Evolutionary conservation across 352 stramenopile species (phyloP).

Genomic region (Phytophthora pinifolia): DNA sequence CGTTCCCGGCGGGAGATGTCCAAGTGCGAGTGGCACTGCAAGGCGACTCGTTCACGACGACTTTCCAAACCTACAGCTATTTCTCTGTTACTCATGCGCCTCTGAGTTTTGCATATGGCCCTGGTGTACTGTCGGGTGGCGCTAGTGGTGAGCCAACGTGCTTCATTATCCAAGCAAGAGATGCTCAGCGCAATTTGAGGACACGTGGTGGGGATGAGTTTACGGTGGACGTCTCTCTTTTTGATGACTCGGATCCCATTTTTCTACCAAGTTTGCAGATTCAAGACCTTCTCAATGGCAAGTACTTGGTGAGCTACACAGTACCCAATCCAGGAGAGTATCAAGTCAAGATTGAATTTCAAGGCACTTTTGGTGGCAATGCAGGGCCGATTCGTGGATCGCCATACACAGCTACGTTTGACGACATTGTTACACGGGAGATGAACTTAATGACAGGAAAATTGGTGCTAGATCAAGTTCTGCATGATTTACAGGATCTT

Average conservation of each 20-base stretch:
- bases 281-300: conserved; percentile 92
- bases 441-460: conserved; percentile 86
- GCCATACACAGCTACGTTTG: conserved; percentile 84
- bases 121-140: conserved; percentile 88
- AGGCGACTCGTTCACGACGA: conserved; percentile 94
- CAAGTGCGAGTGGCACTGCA: conserved; percentile 92
- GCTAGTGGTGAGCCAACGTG: conserved; percentile 69
- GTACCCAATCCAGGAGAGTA: conserved; percentile 84
- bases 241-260: conserved; percentile 49
- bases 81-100: conserved; percentile 91
- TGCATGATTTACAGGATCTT: conserved; percentile 64
- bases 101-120: conserved; percentile 93
- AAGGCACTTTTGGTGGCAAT: conserved; percentile 91
- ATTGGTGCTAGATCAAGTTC: conserved; percentile 68
- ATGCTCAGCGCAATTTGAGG: conserved; percentile 77
- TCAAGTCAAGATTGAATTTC: conserved; percentile 87
- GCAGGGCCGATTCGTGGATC: conserved; percentile 89
- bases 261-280: conserved; percentile 60
- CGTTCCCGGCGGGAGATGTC: conserved; percentile 82
- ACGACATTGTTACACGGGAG: conserved; percentile 75
- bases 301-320: conserved; percentile 93
- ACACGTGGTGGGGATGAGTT: conserved; percentile 95
- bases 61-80: conserved; percentile 91
- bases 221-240: conserved; percentile 61
- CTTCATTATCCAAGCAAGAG: conserved; percentile 86